Conservation (phyloP, 257 asterid species). For the Lycium barbarum region DNA sequence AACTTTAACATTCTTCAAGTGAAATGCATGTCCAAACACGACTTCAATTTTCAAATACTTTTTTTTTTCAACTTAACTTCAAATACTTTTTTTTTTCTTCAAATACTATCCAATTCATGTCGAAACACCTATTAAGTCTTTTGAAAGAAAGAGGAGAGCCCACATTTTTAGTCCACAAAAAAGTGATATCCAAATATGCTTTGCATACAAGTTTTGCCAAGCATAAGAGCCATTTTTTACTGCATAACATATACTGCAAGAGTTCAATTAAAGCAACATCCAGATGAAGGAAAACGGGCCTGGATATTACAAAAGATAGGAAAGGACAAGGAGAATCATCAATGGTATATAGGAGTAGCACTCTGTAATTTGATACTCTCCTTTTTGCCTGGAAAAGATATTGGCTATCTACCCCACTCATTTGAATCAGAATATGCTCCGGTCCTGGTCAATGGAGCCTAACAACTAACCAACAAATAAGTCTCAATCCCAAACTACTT, state of each 20-base stretch:
- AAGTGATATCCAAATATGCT: not conserved
- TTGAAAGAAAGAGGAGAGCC: slow-evolving; percentile 9
- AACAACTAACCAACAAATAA: slow-evolving; percentile 14
- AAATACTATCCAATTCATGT: no score
- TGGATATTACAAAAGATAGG: no score
- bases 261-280: slow-evolving; percentile 2
- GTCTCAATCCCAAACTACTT: not conserved
- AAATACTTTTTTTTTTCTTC: no score
- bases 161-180: slow-evolving; percentile 5
- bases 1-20: no score
- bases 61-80: no score
- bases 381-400: no score
- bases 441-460: slow-evolving; percentile 3
- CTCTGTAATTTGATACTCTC: no score
- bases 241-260: slow-evolving; percentile 17
- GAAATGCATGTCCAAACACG: no score
- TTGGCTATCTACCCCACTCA: not conserved
- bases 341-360: not conserved
- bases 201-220: not conserved
- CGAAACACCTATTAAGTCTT: not conserved
- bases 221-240: not conserved
- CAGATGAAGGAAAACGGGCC: not conserved
- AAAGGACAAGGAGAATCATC: not conserved
- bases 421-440: not conserved
- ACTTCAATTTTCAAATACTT: no score